Conservation (phyloP, 2,329 filamentous ascomycete genomes). For the Periconia sp. region DNA sequence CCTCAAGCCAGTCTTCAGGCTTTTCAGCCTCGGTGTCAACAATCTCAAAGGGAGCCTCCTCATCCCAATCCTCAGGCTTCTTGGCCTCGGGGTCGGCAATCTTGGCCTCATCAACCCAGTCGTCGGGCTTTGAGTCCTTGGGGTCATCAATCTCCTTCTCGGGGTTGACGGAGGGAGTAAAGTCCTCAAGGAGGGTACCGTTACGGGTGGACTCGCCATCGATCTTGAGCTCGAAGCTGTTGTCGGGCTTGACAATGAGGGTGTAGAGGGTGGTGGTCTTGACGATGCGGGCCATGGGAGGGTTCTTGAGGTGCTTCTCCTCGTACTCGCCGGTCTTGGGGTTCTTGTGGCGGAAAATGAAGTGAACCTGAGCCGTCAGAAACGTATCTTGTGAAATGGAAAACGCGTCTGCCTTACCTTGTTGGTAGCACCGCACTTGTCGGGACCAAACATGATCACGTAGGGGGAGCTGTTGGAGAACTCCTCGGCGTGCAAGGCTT, state of each 20-base stretch:
- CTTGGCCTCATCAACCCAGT: conserved; percentile 92
- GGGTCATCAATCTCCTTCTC: conserved; percentile 91
- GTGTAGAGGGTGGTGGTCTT: conserved; percentile 97
- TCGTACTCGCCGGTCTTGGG: conserved; percentile 99
- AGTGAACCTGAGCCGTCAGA: conserved; percentile 60
- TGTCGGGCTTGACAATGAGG: conserved; percentile 92
- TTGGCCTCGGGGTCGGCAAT: conserved; percentile 89
- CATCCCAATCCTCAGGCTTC: conserved; percentile 99
- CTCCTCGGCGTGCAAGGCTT: conserved; percentile 93
- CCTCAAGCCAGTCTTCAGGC: conserved; percentile 94
- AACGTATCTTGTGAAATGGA: conserved; percentile 2
- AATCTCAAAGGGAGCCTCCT: conserved; percentile 96
- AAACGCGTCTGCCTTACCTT: conserved; percentile 64
- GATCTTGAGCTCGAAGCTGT: conserved; percentile 90
- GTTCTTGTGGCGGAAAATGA: conserved; percentile 99
- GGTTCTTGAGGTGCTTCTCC: conserved; percentile 93
- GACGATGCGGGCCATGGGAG: conserved; percentile 82
- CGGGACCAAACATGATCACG: conserved; percentile 99
- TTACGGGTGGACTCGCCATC: conserved; percentile 87
- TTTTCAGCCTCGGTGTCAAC: conserved; percentile 87
- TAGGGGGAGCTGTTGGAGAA: conserved; percentile 98
- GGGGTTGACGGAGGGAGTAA: conserved; percentile 91
- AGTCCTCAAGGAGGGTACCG: conserved; percentile 91
- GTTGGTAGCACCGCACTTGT: conserved; percentile 99
- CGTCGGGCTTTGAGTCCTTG: conserved; percentile 89